Evolutionary conservation across 2,329 filamentous ascomycete genomes (phyloP).

Genomic region (Aspergillus viridinutans): DNA sequence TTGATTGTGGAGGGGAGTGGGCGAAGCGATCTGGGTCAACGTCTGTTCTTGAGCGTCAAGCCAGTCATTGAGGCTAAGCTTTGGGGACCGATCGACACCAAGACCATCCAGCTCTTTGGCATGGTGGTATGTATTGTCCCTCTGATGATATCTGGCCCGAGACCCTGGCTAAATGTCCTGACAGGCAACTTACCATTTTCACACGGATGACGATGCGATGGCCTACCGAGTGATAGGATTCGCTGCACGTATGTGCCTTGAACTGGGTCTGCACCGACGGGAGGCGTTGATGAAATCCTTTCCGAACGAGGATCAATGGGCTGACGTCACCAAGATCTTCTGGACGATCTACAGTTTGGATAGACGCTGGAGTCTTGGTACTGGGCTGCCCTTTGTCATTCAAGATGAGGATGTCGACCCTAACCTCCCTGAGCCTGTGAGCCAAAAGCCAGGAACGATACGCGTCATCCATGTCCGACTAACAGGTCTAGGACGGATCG

Average conservation of each 20-base stretch:
- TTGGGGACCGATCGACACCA: constrained; percentile 54
- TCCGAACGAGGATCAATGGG: constrained; percentile 63
- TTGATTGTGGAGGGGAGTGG: constrained; percentile 75
- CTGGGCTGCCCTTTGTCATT: constrained; percentile 78
- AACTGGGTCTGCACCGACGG: constrained; percentile 76
- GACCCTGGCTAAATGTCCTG: constrained; percentile 1
- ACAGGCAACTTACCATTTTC: constrained; percentile 73
- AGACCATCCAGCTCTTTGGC: constrained; percentile 55
- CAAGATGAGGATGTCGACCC: constrained; percentile 84
- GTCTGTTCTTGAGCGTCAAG: constrained; percentile 73
- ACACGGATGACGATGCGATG: constrained; percentile 78
- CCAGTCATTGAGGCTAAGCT: constrained; percentile 62
- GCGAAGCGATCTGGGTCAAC: constrained; percentile 67
- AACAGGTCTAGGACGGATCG: constrained; percentile 34
- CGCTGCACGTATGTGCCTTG: constrained; percentile 72
- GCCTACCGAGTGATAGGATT: constrained; percentile 86
- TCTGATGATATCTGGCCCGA: background rate
- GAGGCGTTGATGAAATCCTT: constrained; percentile 68
- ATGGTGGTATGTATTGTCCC: constrained; percentile 36
- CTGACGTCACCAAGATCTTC: constrained; percentile 67
- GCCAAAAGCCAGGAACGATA: constrained; percentile 7
- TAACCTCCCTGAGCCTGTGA: constrained; percentile 71
- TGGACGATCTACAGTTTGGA: constrained; percentile 87
- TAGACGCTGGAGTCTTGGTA: constrained; percentile 83
- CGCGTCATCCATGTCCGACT: background rate